A percentile compares a stretch with the other conserved stretches of the same genome.
phyloP scores from a whole-genome alignment of 2,329 filamentous ascomycete species.

The Alternaria dauci region DNA sequence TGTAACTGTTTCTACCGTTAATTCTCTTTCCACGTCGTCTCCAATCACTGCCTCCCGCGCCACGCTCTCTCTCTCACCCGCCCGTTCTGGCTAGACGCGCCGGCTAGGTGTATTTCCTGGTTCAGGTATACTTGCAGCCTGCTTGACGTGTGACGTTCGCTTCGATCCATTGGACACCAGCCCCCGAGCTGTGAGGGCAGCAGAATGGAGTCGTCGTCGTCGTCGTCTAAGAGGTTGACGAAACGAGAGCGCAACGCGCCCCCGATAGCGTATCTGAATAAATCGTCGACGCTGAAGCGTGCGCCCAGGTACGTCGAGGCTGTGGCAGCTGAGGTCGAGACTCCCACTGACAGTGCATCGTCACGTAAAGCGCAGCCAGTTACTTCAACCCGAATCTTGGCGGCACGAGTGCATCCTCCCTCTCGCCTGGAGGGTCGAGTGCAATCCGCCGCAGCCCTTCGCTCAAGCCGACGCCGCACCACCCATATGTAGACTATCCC shows the following conservation, averaged over 20 bases:
- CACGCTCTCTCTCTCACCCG: background rate
- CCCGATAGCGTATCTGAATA: slow-evolving; percentile 31
- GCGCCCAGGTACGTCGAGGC: slow-evolving; percentile 14
- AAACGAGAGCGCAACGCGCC: slow-evolving; percentile 30
- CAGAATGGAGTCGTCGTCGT: slow-evolving; percentile 27
- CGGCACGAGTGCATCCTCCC: background rate
- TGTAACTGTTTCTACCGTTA: background rate
- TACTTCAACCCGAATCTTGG: background rate
- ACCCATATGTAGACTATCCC: slow-evolving; percentile 10
- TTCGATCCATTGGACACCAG: slow-evolving; percentile 4
- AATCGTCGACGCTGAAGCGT: slow-evolving; percentile 29
- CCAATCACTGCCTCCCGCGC: background rate
- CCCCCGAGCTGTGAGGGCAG: slow-evolving; percentile 6
- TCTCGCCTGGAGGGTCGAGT: slow-evolving; percentile 1
- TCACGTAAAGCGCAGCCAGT: background rate
- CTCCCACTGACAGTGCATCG: background rate
- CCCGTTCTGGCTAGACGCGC: slow-evolving; percentile 4
- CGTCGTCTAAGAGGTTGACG: slow-evolving; percentile 17
- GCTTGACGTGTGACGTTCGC: slow-evolving; percentile 5
- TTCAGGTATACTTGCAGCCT: background rate
- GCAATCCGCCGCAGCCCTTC: background rate
- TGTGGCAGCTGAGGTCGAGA: background rate
- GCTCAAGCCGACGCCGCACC: slow-evolving; percentile 27
- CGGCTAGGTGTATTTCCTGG: background rate
- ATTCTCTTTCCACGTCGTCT: background rate